These are phyloP conservation scores for Trametes maxima DNA, from an alignment of 768 basidiomycete genomes.

Conservation along the genomic window DNA sequence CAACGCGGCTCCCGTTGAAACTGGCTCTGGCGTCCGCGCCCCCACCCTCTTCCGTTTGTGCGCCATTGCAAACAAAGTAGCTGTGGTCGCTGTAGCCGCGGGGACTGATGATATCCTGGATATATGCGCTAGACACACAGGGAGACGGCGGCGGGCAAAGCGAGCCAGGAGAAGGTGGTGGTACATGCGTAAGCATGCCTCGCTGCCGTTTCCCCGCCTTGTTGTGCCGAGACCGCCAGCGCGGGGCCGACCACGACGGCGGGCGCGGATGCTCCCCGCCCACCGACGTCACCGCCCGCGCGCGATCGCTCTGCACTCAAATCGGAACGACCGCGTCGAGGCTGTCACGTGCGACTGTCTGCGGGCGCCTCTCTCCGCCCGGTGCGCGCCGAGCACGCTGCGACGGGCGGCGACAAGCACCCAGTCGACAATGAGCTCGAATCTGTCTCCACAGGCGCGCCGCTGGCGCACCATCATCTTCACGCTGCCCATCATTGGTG, in stretches of 20 bases:
- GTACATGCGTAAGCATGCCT: constrained; percentile 7
- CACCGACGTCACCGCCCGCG: constrained; percentile 20
- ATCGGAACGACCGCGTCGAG: background rate
- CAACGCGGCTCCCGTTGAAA: constrained; percentile 3
- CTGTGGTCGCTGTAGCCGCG: background rate
- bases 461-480: constrained; percentile 58
- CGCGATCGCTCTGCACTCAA: background rate
- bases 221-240: background rate
- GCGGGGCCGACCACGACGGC: background rate
- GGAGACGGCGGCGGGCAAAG: background rate
- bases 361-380: background rate
- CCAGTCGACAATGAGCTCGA: constrained; percentile 28
- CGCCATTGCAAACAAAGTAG: background rate
- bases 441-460: constrained; percentile 47
- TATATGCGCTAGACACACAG: constrained; percentile 3
- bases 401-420: constrained; percentile 1
- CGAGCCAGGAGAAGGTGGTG: constrained; percentile 5
- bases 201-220: background rate
- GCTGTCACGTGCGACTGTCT: constrained; percentile 1
- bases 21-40: background rate
- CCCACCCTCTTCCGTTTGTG: constrained; percentile 17
- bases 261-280: constrained; percentile 7
- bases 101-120: background rate
- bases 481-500: constrained; percentile 64
- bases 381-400: constrained; percentile 6